These are phyloP conservation scores for Hypsizygus ulmarius DNA, from an alignment of 1,284 basidiomycete species.

Conservation along the genomic window DNA sequence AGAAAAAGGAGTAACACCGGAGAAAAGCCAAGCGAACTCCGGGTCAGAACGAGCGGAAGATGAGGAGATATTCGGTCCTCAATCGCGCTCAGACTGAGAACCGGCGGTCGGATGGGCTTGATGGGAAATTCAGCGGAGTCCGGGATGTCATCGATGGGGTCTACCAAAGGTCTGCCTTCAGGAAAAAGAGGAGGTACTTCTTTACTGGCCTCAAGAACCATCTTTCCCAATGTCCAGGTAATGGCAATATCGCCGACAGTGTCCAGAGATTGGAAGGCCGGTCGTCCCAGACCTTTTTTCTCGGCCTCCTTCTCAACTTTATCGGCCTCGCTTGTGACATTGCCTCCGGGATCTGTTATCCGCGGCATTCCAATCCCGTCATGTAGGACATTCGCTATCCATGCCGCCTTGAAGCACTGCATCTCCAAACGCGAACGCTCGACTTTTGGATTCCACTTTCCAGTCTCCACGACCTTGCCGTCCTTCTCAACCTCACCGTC, in stretches of 20 bases:
- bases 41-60: conserved; percentile 56
- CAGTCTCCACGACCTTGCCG: conserved; percentile 60
- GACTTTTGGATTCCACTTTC: conserved; percentile 70
- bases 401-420: conserved; percentile 99
- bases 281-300: conserved; percentile 76
- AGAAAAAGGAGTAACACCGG: conserved; percentile 59
- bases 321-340: conserved; percentile 58
- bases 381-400: conserved; percentile 95
- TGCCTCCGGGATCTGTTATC: conserved; percentile 82
- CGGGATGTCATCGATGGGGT: conserved; percentile 65
- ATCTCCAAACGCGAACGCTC: conserved; percentile 86
- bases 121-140: conserved; percentile 49
- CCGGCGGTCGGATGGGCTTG: conserved; percentile 59
- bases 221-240: conserved; percentile 97
- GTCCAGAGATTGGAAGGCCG: conserved; percentile 90
- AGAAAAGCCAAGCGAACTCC: conserved; percentile 68
- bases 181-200: conserved; percentile 59
- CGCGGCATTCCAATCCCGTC: conserved; percentile 95
- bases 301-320: conserved; percentile 72
- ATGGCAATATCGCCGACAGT: conserved; percentile 90
- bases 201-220: conserved; percentile 94
- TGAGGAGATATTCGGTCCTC: conserved; percentile 63
- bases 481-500: conserved; percentile 59
- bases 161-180: conserved; percentile 54
- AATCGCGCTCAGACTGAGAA: conserved; percentile 54